phyloP scores from a whole-genome alignment of 371 early-diverging fungal genomes.

The Mortierella sp. region DNA sequence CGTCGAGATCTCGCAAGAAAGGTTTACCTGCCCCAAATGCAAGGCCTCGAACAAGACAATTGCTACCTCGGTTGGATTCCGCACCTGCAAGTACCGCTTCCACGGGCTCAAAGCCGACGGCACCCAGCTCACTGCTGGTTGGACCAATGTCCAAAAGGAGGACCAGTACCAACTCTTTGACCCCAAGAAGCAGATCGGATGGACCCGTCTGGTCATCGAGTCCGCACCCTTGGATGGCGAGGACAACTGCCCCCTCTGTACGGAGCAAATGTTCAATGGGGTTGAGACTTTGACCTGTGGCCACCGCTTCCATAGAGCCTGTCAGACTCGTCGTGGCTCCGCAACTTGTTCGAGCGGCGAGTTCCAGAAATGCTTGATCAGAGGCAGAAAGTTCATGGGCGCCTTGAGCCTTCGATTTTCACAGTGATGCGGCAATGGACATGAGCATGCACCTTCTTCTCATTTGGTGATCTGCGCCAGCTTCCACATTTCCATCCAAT shows the following conservation, averaged over 20 bases:
- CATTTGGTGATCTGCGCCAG: too few relatives aligned
- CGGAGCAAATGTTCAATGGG: not conserved
- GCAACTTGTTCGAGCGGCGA: not conserved
- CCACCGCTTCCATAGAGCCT: slow-evolving; percentile 13
- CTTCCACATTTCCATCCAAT: too few relatives aligned
- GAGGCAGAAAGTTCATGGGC: too few relatives aligned
- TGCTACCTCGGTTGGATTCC: slow-evolving; percentile 17
- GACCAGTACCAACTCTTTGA: slow-evolving; percentile 13
- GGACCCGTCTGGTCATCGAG: slow-evolving; percentile 26
- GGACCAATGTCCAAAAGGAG: not conserved
- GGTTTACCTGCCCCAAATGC: slow-evolving; percentile 7
- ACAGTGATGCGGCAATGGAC: too few relatives aligned
- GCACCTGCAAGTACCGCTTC: slow-evolving; percentile 26
- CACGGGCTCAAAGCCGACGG: slow-evolving; percentile 20
- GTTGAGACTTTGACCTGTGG: not conserved
- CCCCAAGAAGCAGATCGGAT: slow-evolving; percentile 4
- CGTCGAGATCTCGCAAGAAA: not conserved
- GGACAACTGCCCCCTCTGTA: slow-evolving; percentile 11
- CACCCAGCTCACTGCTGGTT: slow-evolving; percentile 12
- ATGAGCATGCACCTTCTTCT: too few relatives aligned
- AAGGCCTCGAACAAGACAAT: not conserved
- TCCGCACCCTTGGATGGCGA: not conserved
- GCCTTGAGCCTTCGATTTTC: too few relatives aligned
- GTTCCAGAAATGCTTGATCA: not conserved
- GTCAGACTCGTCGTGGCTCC: not conserved